Evolutionary conservation across 1,139 yeast species (phyloP), one percentile per base, ranked within the genome.

Genomic region (Eremothecium coryli): DNA sequence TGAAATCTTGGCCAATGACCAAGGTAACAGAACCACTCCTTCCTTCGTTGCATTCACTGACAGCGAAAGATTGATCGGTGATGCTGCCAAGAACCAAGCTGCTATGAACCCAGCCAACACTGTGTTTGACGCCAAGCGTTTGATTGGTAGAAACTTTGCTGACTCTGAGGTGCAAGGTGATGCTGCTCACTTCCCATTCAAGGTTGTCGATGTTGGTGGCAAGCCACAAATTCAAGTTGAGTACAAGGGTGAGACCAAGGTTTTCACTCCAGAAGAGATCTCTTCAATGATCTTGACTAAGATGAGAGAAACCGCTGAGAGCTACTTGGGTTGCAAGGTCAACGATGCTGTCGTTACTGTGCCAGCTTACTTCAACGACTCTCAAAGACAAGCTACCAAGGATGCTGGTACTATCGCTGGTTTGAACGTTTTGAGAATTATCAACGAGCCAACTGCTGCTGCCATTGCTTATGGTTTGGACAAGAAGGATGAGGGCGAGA

Each of bases 11-110:
- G 95, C 96, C 66, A 88, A 88, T 72, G 96, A 88, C 68, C 96
- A 88, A 78, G 97, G 97, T 81, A 86, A 86, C 90, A 86, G 97
- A 77, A 93, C 88, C 62, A 88, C 97, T 53, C 97, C 97, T 61
- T 88, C 96, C 51, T 88, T 85, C 73, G 96, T 88, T 61, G 97
- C 95, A 57, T 88, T 88, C 85, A 85, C 94, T 59, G 86, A 82
- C 65, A 85, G 85, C 68, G 97, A 88, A 76, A 82, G 97, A 77
- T 78, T 88, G 64, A 85, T 88, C 61, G 97, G 97, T 76, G 96
- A 88, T 70, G 95, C 96, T 62, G 97, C 97, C 62, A 88, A 88
- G 85, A 88, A 88, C 70, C 97, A 88, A 72, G 96, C 96, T 61
- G 96, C 96, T 62, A 73, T 86, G 72, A 88, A 88, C 85, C 96